Percentiles rank a stretch among this genome's conserved stretches.
Conservation (phyloP, 306 rosid genomes). For the Pyrus communis region DNA sequence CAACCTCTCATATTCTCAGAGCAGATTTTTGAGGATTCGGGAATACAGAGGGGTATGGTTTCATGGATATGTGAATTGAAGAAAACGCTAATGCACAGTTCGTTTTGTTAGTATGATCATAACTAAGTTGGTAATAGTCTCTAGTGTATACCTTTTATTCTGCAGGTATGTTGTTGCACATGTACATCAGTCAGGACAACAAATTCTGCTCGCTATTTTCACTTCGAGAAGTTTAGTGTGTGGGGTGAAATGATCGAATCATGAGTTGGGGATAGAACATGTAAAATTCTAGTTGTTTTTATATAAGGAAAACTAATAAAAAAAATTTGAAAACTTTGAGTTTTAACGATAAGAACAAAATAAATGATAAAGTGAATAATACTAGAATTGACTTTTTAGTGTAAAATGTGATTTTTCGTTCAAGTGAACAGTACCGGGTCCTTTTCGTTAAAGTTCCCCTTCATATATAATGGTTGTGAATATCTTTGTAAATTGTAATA, state of each 20-base stretch:
- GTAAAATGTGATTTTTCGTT: too few species aligned
- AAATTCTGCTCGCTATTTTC: slow-evolving; percentile 30
- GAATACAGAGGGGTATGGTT: not conserved
- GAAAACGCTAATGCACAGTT: too few species aligned
- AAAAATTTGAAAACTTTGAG: too few species aligned
- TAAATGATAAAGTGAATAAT: too few species aligned
- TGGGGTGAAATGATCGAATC: slow-evolving; percentile 35
- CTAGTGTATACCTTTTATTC: slow-evolving; percentile 6
- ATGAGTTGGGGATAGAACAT: not conserved
- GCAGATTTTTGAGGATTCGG: not conserved
- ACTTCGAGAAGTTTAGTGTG: slow-evolving; percentile 16
- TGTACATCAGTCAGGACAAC: slow-evolving; percentile 37
- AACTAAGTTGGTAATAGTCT: not conserved
- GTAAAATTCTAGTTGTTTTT: too few species aligned
- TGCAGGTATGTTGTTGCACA: slow-evolving; percentile 49
- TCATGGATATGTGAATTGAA: not conserved
- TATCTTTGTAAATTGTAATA: too few species aligned
- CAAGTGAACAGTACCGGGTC: too few species aligned
- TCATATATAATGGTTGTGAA: not conserved
- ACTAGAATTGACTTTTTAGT: too few species aligned
- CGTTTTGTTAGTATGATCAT: not conserved
- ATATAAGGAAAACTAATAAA: too few species aligned
- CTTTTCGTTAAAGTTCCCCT: too few species aligned
- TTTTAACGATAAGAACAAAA: too few species aligned
- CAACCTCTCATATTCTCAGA: not conserved